Percentiles rank a stretch among this genome's conserved stretches.
These are phyloP conservation scores for Sphagnum fallax DNA, from an alignment of 228 moss, liverwort and hornwort genomes.

Conservation along the genomic window DNA sequence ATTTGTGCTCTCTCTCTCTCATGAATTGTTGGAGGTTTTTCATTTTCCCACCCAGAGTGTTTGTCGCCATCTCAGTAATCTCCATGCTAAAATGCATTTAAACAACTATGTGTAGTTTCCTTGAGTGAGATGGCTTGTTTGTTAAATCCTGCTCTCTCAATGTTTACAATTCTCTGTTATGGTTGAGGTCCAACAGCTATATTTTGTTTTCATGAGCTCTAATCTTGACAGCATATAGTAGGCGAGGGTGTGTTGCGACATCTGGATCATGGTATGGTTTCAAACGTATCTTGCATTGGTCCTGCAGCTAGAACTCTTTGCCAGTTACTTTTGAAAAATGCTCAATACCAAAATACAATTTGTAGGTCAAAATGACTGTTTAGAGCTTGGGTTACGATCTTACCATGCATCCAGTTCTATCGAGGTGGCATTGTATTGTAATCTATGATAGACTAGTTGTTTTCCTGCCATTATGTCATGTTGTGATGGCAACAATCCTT, in stretches of 20 bases:
- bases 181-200: conserved; percentile 36
- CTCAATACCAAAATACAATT: background rate
- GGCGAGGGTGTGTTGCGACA: conserved; percentile 98
- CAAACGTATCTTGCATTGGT: conserved; percentile 38
- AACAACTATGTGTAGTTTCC: background rate
- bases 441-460: background rate
- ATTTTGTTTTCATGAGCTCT: conserved; percentile 87
- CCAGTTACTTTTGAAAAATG: background rate
- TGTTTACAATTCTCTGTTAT: conserved; percentile 43
- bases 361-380: no score
- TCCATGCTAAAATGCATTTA: conserved; percentile 6
- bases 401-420: conserved; percentile 31
- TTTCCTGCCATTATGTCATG: background rate
- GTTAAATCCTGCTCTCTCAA: conserved; percentile 18
- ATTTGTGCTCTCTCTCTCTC: no score
- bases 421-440: conserved; percentile 24
- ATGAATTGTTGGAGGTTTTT: no score
- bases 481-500: no score
- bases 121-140: background rate
- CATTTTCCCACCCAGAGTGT: no score
- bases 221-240: conserved; percentile 99
- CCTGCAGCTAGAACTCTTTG: background rate
- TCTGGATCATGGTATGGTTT: conserved; percentile 95
- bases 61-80: no score
- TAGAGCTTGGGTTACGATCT: background rate